phyloP scores from a whole-genome alignment of 352 stramenopile species.

The Thraustochytrium sp. region DNA sequence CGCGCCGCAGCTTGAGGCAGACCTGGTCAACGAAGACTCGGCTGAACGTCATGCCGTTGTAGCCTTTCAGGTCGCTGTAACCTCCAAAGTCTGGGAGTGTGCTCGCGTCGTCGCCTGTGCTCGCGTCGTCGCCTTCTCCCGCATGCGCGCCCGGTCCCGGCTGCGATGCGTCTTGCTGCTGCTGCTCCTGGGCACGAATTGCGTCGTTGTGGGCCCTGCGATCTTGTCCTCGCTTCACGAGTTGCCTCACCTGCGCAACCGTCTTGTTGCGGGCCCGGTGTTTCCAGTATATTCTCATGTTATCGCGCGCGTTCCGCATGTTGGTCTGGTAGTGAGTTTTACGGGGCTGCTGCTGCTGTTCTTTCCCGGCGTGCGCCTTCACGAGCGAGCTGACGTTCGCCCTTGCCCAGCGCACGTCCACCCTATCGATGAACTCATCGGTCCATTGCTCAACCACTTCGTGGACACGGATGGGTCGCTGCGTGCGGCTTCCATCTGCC shows the following conservation, averaged over 20 bases:
- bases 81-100: not conserved
- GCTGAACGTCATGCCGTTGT: not conserved
- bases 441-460: not conserved
- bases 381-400: not conserved
- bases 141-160: not conserved
- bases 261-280: too few relatives aligned
- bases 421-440: not conserved
- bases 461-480: too few relatives aligned
- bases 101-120: not conserved
- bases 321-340: not conserved
- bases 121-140: not conserved
- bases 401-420: not conserved
- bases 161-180: not conserved
- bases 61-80: not conserved
- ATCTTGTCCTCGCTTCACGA: too few relatives aligned
- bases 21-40: not conserved
- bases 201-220: too few relatives aligned
- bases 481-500: too few relatives aligned
- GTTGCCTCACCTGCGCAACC: too few relatives aligned
- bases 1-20: not conserved
- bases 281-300: not conserved
- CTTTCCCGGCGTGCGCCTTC: not conserved
- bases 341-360: not conserved
- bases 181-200: too few relatives aligned
- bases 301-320: not conserved